phyloP scores from a whole-genome alignment of 2,329 filamentous ascomycete genomes.

The Thielaviopsis musarum region DNA sequence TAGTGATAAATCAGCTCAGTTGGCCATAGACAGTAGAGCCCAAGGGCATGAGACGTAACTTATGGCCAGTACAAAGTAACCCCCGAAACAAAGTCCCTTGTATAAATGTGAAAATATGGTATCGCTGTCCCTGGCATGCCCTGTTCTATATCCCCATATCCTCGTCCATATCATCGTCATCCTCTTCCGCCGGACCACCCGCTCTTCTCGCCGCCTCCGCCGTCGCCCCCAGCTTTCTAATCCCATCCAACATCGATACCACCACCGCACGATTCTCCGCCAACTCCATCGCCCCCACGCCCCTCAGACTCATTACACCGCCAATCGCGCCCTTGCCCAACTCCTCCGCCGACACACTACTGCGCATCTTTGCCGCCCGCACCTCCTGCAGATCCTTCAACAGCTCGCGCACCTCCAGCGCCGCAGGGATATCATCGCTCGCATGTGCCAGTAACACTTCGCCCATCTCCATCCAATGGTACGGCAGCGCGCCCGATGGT shows the following conservation, averaged over 20 bases:
- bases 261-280: conserved; percentile 76
- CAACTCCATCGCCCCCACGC: conserved; percentile 86
- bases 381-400: conserved; percentile 75
- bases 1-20: too few relatives aligned
- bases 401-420: conserved; percentile 57
- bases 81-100: too few relatives aligned
- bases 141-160: conserved; percentile 4
- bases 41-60: too few relatives aligned
- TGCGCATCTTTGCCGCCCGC: conserved; percentile 73
- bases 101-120: too few relatives aligned
- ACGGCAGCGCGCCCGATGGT: conserved; percentile 58
- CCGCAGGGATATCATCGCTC: conserved; percentile 59
- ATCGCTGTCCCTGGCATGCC: neutral
- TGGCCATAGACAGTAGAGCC: too few relatives aligned
- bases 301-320: conserved; percentile 50
- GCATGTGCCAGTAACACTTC: conserved; percentile 78
- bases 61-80: too few relatives aligned
- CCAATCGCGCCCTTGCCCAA: conserved; percentile 36
- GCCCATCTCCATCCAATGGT: conserved; percentile 87
- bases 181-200: conserved; percentile 50
- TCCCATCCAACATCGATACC: conserved; percentile 68
- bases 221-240: conserved; percentile 68
- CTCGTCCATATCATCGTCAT: conserved; percentile 34
- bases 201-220: conserved; percentile 64
- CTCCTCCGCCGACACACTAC: conserved; percentile 55